Base-by-base conservation (phyloP, 208 protist genomes). In the Kentomonas sorsogonicus region DNA sequence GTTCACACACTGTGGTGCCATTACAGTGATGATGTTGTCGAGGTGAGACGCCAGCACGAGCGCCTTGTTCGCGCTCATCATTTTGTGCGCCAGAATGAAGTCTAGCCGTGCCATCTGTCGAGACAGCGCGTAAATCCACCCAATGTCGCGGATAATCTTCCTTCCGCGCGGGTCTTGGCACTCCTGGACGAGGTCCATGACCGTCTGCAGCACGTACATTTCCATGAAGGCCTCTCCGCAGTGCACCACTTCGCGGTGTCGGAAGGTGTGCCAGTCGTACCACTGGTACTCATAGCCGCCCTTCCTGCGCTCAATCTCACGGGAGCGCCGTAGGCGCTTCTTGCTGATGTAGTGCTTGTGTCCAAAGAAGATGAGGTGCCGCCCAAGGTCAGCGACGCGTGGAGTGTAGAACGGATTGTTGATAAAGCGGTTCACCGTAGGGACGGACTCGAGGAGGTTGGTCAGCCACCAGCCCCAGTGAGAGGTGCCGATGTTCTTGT, bases 161-260 rank as follows among this genome's bases (percentile, higher is more conserved):
- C 84, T 74, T 30, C 73, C 88, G 23, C 88, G 73, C 18, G 79
- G 82, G 61, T 94, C 88, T 36, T 54, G 69, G 48, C 88, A 92
- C 52, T 52, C 63, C 60, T 91, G 72, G 3, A 74, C 86, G 63
- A 89, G 84, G 41, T 75, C 69, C 83, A 91, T 94, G 67, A 90
- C 89, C 33, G 77, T 65, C 22, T 90, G 77, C 29, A 94, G 20
- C 34, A 73, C 74, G 40, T 74, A 64, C 74, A 90, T 89, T 57
- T 94, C 88, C 83, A 94, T 92, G 59, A 91, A 91, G 10, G 84
- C 83, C 66, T 94, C 88, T 16, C 88, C 88, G 61, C 88, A 94
- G 66, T 94, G 88, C 22, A 89, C 63, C 27, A 94, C 84, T 29
- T 87, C 74, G 39, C 81, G 78, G 54, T 94, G 84, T 34, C 81